Base-by-base conservation (phyloP, 2,329 filamentous ascomycete genomes). In the Arthrinium phaeospermum region DNA sequence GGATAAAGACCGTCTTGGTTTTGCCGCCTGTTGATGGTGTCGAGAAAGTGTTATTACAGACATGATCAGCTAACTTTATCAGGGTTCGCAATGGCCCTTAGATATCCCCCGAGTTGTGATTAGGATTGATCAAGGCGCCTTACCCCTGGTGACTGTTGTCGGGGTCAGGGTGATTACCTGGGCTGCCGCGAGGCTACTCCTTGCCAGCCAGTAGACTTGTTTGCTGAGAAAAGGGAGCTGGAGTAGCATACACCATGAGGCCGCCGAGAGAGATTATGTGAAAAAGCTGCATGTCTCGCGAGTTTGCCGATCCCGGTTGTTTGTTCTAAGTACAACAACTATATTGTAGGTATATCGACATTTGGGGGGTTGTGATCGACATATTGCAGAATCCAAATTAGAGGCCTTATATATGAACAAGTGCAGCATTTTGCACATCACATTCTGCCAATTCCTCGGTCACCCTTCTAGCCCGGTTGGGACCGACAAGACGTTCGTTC, bases 91-190 rank as follows among this genome's bases (percentile, higher is more conserved):
- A 47, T 22, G 19, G 22, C 45, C 45, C 16, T 22, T 16, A 1
- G 3, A n/a, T 12, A n/a, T 22, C 4, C 53, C 7, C 37, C 41
- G 27, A 12, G 19, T 2, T 7, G 12, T 46, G 7, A 19, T 12
- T 37, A 12, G 3, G 53, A 37, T 12, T 3, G n/a, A 13, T 30
- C n/a, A 22, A 27, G 24, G 13, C n/a, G 12, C 30, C 68, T 41
- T 41, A 53, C 68, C 47, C 30, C 47, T 41, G 5, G 37, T 70
- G 3, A 51, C 37, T 12, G 68, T 70, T 6, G 68, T 53, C 5
- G 68, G 68, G 22, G 68, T 70, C 30, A 70, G 68, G 46, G 68
- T 70, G 47, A 70, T 22, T 16, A 41, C 67, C n/a, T 68, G 67
- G 34, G 68, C 68, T 41, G 47, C 24, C 46, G 47, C 47, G 34